These are phyloP conservation scores for Globisporangium splendens DNA, from an alignment of 352 stramenopile genomes.

Conservation along the genomic window DNA sequence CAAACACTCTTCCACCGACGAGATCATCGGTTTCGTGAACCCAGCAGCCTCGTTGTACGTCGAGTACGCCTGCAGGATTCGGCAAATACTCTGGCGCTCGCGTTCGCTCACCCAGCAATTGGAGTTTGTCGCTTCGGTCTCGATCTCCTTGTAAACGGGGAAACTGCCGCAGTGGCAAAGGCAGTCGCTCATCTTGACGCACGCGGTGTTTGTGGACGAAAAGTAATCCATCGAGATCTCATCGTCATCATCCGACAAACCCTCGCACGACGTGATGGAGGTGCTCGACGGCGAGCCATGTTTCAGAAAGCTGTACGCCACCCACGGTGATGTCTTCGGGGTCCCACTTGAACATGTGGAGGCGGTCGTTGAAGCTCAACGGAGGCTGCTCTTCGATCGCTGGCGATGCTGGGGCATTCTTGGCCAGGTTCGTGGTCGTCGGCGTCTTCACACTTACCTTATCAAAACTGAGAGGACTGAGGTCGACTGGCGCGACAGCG, in stretches of 20 bases:
- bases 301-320: slow-evolving; percentile 2
- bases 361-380: slow-evolving; percentile 35
- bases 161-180: not conserved
- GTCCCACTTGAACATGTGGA: slow-evolving; percentile 35
- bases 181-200: not conserved
- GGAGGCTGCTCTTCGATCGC: not conserved
- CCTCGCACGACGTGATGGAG: not conserved
- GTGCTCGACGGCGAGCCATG: not conserved
- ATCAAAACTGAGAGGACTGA: not conserved
- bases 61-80: slow-evolving; percentile 27
- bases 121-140: not conserved
- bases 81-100: slow-evolving; percentile 24
- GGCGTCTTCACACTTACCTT: not conserved
- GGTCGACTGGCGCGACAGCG: not conserved
- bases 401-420: not conserved
- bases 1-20: slow-evolving; percentile 27
- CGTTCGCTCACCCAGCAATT: slow-evolving; percentile 15
- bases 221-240: not conserved
- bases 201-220: not conserved
- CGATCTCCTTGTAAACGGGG: not conserved
- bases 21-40: slow-evolving; percentile 31
- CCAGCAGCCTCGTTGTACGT: slow-evolving; percentile 14
- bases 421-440: not conserved
- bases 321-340: slow-evolving; percentile 17
- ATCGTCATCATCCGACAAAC: not conserved